phyloP scores from a whole-genome alignment of 257 asterid species.

The Nicotiana noctiflora region DNA sequence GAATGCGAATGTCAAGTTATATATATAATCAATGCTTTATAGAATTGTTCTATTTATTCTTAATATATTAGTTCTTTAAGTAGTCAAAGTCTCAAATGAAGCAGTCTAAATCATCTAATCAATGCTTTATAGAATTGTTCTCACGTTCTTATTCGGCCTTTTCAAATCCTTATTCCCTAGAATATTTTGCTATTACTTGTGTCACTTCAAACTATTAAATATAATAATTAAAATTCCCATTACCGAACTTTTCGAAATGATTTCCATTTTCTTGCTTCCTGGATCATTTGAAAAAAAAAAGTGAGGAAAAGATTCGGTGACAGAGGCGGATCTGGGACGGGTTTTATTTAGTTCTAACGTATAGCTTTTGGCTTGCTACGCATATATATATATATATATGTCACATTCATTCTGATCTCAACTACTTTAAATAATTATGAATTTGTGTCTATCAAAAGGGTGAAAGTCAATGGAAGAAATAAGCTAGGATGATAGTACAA shows the following conservation, averaged over 20 bases:
- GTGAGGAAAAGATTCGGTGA: neutral
- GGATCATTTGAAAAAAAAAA: neutral
- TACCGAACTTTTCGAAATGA: neutral
- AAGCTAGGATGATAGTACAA: neutral
- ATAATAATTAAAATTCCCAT: neutral
- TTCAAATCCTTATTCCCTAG: neutral
- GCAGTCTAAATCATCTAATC: neutral
- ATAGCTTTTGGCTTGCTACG: too few species aligned
- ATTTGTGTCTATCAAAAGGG: neutral
- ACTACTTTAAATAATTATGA: neutral
- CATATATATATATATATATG: too few species aligned
- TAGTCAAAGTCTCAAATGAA: neutral
- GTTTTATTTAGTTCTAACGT: too few species aligned
- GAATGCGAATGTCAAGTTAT: neutral
- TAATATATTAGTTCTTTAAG: neutral
- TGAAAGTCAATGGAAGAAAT: neutral
- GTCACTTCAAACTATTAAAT: neutral
- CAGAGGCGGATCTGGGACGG: too few species aligned
- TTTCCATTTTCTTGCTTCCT: neutral
- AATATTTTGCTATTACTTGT: neutral
- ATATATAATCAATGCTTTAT: too few species aligned
- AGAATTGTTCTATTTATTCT: neutral
- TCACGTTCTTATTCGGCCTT: neutral
- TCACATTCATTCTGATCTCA: neutral
- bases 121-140: neutral